Conservation (phyloP, 2,329 filamentous ascomycete species). For the Dactylellina drechsleri region DNA sequence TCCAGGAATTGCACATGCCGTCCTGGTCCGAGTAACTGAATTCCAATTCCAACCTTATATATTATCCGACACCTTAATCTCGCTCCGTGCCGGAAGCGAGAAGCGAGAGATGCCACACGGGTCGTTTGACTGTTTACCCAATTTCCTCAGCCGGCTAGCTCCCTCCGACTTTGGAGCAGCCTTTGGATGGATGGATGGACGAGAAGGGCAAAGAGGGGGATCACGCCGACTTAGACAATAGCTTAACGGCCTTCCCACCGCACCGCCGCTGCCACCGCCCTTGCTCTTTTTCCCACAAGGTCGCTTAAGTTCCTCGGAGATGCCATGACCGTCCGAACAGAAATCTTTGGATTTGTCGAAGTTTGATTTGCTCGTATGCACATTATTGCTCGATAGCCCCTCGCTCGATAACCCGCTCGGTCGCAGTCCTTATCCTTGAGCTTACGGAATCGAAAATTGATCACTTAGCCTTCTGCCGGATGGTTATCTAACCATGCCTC, state of each 20-base stretch:
- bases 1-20: too few relatives aligned
- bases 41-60: too few relatives aligned
- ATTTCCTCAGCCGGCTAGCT: conserved; percentile 6
- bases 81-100: not conserved
- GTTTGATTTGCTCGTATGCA: conserved; percentile 48
- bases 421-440: conserved; percentile 42
- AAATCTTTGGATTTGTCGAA: conserved; percentile 49
- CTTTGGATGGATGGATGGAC: too few relatives aligned
- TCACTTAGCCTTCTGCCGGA: conserved; percentile 3
- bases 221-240: conserved; percentile 6
- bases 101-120: not conserved
- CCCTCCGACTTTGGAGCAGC: too few relatives aligned
- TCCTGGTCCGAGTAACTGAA: too few relatives aligned
- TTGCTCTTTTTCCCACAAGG: conserved; percentile 20
- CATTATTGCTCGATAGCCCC: conserved; percentile 44
- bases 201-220: conserved; percentile 1
- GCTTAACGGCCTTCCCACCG: conserved; percentile 3
- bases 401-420: conserved; percentile 2
- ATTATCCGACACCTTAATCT: too few relatives aligned
- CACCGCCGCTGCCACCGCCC: conserved; percentile 11
- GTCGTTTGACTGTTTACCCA: conserved; percentile 30
- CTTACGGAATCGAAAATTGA: conserved; percentile 44
- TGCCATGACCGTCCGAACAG: conserved; percentile 39
- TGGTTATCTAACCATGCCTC: conserved; percentile 49
- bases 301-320: conserved; percentile 53